These are phyloP conservation scores for Hygrophila difformis DNA, from an alignment of 257 asterid species.

Conservation along the genomic window DNA sequence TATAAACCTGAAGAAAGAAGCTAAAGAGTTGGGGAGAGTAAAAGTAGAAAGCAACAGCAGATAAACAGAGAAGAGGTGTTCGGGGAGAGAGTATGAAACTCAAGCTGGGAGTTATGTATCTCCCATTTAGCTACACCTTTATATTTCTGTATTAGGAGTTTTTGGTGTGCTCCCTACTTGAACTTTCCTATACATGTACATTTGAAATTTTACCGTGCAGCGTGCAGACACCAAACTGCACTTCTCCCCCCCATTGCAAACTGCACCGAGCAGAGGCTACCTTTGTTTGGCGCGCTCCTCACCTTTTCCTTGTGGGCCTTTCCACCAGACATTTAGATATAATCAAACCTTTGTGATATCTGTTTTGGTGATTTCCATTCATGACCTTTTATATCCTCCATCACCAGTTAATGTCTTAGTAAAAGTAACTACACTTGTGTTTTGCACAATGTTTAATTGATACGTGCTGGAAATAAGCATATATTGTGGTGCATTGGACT, in stretches of 20 bases:
- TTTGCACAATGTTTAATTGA: not conserved
- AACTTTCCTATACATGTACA: too few relatives aligned
- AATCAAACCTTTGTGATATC: not conserved
- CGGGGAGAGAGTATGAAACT: too few relatives aligned
- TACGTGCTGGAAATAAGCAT: constrained; percentile 2
- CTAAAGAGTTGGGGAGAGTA: too few relatives aligned
- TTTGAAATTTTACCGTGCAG: not conserved
- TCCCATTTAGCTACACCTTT: too few relatives aligned
- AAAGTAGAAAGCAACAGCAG: not conserved
- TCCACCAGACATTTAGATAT: not conserved
- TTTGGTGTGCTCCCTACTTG: too few relatives aligned
- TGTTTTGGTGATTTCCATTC: not conserved
- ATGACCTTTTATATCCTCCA: not conserved
- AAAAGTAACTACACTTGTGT: not conserved
- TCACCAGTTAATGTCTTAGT: not conserved
- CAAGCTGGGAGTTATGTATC: too few relatives aligned
- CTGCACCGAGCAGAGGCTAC: not conserved
- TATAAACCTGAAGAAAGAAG: not conserved
- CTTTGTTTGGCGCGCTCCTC: not conserved
- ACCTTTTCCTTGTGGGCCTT: not conserved
- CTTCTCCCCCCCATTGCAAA: not conserved
- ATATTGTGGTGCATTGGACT: not conserved
- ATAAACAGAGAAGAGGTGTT: too few relatives aligned
- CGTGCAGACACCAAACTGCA: not conserved
- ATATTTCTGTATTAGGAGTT: too few relatives aligned